A percentile compares a stretch with the other conserved stretches of the same genome.
These are phyloP conservation scores for Beta corolliflora DNA, from an alignment of 179 eudicot genomes.

Conservation along the genomic window DNA sequence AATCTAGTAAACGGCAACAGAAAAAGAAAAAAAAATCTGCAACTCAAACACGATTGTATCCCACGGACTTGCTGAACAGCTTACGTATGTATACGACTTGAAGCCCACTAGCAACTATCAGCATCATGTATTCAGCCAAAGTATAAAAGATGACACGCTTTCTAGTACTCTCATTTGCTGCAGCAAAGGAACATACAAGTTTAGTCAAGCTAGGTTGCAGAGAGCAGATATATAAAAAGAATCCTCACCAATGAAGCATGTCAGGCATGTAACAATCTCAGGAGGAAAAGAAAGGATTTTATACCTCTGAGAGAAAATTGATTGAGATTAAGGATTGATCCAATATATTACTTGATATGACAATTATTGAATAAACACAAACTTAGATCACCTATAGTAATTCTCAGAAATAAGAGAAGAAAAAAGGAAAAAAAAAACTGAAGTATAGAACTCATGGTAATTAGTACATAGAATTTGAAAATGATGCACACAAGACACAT, in stretches of 20 bases:
- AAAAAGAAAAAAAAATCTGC: background rate
- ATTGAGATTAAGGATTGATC: background rate
- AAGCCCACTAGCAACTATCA: constrained; percentile 70
- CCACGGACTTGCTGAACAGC: constrained; percentile 83
- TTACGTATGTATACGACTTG: constrained; percentile 74
- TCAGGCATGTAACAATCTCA: background rate
- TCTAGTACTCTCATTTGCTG: constrained; percentile 95
- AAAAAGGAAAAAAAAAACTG: too few species aligned
- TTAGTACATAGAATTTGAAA: background rate
- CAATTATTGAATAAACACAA: background rate
- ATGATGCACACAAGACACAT: background rate
- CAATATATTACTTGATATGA: background rate
- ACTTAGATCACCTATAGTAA: background rate
- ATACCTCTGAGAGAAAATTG: background rate
- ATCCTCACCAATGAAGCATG: background rate
- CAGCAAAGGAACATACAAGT: constrained; percentile 26
- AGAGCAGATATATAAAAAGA: constrained; percentile 11
- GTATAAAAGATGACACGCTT: constrained; percentile 89
- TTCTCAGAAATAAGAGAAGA: too few species aligned
- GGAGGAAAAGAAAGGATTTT: background rate
- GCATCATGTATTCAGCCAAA: constrained; percentile 73
- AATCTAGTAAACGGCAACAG: constrained; percentile 10
- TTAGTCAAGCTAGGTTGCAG: constrained; percentile 5
- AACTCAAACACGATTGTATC: constrained; percentile 76
- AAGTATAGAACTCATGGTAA: background rate